These are phyloP conservation scores for Diaporthe citrichinensis DNA, from an alignment of 2,329 filamentous ascomycete genomes.

Conservation along the genomic window DNA sequence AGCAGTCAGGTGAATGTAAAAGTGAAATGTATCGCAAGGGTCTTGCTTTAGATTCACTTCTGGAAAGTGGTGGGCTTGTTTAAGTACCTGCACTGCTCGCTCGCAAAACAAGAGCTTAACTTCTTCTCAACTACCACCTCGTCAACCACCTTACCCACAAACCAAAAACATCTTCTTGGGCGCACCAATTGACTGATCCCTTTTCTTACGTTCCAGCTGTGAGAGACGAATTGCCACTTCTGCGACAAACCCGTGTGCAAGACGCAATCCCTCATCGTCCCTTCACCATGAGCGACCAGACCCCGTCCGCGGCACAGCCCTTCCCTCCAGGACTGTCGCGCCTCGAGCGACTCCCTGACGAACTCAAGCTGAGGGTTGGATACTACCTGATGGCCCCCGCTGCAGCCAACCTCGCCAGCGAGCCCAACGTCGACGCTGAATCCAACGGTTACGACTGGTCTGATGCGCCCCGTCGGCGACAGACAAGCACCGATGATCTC, in stretches of 20 bases:
- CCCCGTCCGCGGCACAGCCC: fast-evolving
- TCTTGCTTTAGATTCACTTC: not conserved
- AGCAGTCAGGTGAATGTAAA: not conserved
- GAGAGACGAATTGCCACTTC: not conserved
- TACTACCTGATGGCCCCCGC: not conserved
- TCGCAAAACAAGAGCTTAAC: not conserved
- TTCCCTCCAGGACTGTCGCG: not conserved
- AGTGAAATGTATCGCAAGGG: not conserved
- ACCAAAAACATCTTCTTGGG: not conserved
- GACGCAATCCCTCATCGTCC: not conserved
- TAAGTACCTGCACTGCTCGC: not conserved
- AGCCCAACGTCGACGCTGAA: no score
- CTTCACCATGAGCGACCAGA: not conserved
- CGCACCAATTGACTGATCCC: not conserved
- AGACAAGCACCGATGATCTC: no score
- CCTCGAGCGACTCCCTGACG: not conserved
- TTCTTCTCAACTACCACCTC: not conserved
- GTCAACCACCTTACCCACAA: not conserved
- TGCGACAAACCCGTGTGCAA: not conserved
- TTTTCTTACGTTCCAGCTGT: not conserved
- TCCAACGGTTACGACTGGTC: no score
- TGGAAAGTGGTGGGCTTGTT: not conserved
- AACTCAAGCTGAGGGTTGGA: not conserved
- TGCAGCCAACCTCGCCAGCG: not conserved
- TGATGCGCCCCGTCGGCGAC: no score